Evolutionary conservation across 345 rosid genomes (phyloP), one percentile per base, ranked within the genome.

Genomic region (Gossypium arboreum): DNA sequence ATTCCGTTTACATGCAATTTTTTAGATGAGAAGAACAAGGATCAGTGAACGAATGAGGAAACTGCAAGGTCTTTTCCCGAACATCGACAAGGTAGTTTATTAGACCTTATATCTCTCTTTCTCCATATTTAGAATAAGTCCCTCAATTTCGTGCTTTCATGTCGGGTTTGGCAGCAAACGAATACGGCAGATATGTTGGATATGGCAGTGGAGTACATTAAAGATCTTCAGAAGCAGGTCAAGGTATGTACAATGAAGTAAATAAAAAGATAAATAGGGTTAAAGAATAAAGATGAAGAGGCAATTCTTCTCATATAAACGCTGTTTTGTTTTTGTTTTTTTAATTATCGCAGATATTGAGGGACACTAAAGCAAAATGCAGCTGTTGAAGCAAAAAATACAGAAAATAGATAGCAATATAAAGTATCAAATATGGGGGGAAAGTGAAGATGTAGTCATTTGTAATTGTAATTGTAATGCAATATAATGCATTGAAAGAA

Each of bases 161-260:
- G 2, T 1, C 62, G 68, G 48, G 9, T 7, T 13, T 11, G 15
- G 64, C 86, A 90, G 94, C 91, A 90, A 84, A 83, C 89, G 27
- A 90, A 81, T 87, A 88, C 91, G 41, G 86, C 94, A 58, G 94
- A 90, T 47, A 90, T 87, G 94, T 85, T 90, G 78, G 94, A 90
- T 64, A 72, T 87, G 78, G 92, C 92, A 61, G 91, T 90, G 76
- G 94, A 86, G 25, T 73, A 83, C 86, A 90, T 90, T 70, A 90
- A 90, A 79, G 85, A 90, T 16, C 87, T 90, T 16, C 92, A 90
- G 71, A 86, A 85, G 75, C 86, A 88, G 56, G 89, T 90, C 60
- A 75, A 88, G 89, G 94, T 90, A 83, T 68, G 39, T 20, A 20
- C 8, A 18, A 41, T 50, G 56, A 12, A 12, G 34, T 22, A 7